Evolutionary conservation across 2,329 filamentous ascomycete genomes (phyloP).

Genomic region (Trichoderma aggressivum): DNA sequence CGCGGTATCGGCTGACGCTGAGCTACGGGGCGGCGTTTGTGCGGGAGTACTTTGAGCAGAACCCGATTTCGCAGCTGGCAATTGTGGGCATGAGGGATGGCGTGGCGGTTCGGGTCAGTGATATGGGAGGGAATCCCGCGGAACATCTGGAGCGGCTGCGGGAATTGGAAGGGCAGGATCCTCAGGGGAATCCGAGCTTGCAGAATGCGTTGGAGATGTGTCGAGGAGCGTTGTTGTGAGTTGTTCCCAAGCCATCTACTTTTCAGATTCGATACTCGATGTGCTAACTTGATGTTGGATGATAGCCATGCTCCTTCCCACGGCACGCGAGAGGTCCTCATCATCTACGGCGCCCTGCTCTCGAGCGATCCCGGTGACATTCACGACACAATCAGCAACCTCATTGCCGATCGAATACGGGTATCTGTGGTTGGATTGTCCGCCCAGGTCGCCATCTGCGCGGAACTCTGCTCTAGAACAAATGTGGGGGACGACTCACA

Average conservation of each 20-base stretch:
- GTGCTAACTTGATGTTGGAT: slow-evolving; percentile 18
- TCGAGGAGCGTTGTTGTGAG: slow-evolving; percentile 79
- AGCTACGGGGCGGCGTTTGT: slow-evolving; percentile 85
- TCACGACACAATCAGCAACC: slow-evolving; percentile 76
- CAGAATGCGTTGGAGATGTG: slow-evolving; percentile 98
- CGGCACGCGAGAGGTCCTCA: slow-evolving; percentile 86
- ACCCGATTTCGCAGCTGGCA: slow-evolving; percentile 92
- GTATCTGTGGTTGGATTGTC: slow-evolving; percentile 88
- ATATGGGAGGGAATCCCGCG: slow-evolving; percentile 86
- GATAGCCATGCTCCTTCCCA: slow-evolving; percentile 82
- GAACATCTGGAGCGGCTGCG: slow-evolving; percentile 80
- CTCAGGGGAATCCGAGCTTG: slow-evolving; percentile 72
- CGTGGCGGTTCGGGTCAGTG: slow-evolving; percentile 77
- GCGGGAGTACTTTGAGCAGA: slow-evolving; percentile 95
- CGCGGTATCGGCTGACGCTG: slow-evolving; percentile 76
- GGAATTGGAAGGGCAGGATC: slow-evolving; percentile 61
- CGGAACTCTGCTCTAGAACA: slow-evolving; percentile 81
- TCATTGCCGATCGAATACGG: slow-evolving; percentile 78
- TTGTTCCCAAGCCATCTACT: slow-evolving; percentile 1
- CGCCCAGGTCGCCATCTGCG: slow-evolving; percentile 88
- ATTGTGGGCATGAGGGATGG: slow-evolving; percentile 93
- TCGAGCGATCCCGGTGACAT: slow-evolving; percentile 94
- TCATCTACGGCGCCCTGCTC: slow-evolving; percentile 86
- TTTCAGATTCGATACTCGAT: background rate
- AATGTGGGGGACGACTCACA: slow-evolving; percentile 73